A percentile compares a stretch with the other conserved stretches of the same genome.
Conservation (phyloP, 768 basidiomycete genomes). For the Leccinellum rugosiceps region DNA sequence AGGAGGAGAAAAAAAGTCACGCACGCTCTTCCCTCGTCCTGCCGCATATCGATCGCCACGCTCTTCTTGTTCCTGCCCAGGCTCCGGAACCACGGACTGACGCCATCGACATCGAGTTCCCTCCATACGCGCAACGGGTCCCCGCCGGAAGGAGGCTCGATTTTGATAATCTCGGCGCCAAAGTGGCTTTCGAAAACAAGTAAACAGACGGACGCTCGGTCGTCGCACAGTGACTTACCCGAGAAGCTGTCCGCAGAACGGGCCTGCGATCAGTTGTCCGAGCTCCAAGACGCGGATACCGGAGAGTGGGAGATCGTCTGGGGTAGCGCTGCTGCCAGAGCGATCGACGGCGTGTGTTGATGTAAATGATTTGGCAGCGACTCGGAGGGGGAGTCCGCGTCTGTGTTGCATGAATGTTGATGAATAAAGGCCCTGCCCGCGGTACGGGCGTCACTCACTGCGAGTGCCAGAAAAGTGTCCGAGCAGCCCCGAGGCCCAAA, state of each 20-base stretch:
- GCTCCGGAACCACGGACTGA: constrained; percentile 73
- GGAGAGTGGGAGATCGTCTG: constrained; percentile 50
- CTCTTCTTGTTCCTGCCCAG: constrained; percentile 74
- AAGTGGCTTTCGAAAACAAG: constrained; percentile 49
- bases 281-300: constrained; percentile 66
- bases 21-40: constrained; percentile 51
- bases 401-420: too few relatives aligned
- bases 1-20: constrained; percentile 11
- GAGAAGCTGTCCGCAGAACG: constrained; percentile 69
- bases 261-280: constrained; percentile 70
- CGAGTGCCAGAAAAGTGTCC: too few relatives aligned
- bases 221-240: constrained; percentile 41
- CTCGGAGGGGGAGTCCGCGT: too few relatives aligned
- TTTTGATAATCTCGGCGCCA: constrained; percentile 71
- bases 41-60: constrained; percentile 62
- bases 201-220: not conserved
- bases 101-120: constrained; percentile 66
- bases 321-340: not conserved
- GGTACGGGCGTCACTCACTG: too few relatives aligned
- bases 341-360: constrained; percentile 8
- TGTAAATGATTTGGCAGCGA: constrained; percentile 6
- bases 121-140: constrained; percentile 71
- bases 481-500: too few relatives aligned
- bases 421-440: too few relatives aligned
- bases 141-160: constrained; percentile 60